Base-by-base conservation (phyloP, 2,329 filamentous ascomycete species). In the Colletotrichum orbiculare region DNA sequence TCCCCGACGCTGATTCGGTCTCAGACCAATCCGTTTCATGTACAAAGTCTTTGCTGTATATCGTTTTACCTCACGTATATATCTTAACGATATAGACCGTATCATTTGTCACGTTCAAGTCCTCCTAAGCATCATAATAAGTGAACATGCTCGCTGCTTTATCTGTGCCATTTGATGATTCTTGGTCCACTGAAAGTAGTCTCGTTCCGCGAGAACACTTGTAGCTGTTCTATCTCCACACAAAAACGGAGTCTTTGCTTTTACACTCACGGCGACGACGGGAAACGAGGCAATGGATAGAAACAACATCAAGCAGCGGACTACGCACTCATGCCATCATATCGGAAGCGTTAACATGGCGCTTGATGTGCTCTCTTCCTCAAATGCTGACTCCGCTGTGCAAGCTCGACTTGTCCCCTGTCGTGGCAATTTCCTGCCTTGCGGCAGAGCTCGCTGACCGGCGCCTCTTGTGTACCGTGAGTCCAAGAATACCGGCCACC, bases 11-110 rank as follows among this genome's bases (percentile, higher is more conserved):
- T 65, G 57, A 61, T 49, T 25, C 13, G 52, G 37, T 38, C 41
- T 34, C 8, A 7, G 15, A 58, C 43, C 52, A 53, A 43, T 65
- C 46, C 54, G 34, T 56, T 65, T 62, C 62, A 62, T 65, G 62
- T 65, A 62, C 39, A 56, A 62, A 65, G 47, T 62, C 50, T 62
- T 62, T 42, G 46, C 39, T 62, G 58, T 62, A 56, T 65, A 62
- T 55, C 41, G 58, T 15, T 65, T 65, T 62, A 62, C 52, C 37
- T 48, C 53, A 62, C 46, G 46, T 47, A 61, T 65, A 65, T 65
- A 65, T 62, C 58, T 33, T 33, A 47, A 43, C 52, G 62, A 56
- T 65, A 53, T 62, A 62, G 41, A 64, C 47, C 46, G 39, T 48
- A 62, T 43, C 52, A 43, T 62, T 55, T 61, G n/a, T 64, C 61